Evolutionary conservation across 2,329 filamentous ascomycete species (phyloP), one percentile per base, ranked within the genome.

Genomic region (Diaporthe nobilis): DNA sequence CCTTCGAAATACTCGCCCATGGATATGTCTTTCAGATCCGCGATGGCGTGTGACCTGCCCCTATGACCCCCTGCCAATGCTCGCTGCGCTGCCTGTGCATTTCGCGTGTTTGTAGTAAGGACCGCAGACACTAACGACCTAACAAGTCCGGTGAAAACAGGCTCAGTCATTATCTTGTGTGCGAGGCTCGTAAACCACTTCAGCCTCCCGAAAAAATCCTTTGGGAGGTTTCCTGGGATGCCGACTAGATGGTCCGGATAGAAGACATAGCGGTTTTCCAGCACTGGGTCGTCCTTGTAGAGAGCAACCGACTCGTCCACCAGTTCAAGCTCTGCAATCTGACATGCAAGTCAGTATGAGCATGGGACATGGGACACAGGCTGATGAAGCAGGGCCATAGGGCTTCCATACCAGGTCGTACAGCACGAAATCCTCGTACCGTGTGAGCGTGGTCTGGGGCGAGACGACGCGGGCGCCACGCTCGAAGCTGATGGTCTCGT

Each of bases 221-320:
- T 72, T 2, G 92, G 92, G 9, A 51, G 61, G 53, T 55, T 65
- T 37, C 65, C 37, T 47, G 77, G 78, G 80, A 94, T 84, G 34
- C 88, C 87, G 72, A 95, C 93, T 42, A 97, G 89, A 80, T 92
- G 94, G 82, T 98, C 94, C 2, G 94, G 94, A 81, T 97, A 98
- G 88, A 97, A 98, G 76, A 98, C 87, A 84, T 93, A 98, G 77
- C 95, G 93, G 15, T 73, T 72, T 17, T 42, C 57, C 58, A 77
- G 68, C 6, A 70, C 81, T 87, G 72, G 88, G 87, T 71, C 89
- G 85, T 89, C 87, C 37, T 71, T 74, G 22, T 44, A 20, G 8
- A 77, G 34, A 37, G 72, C 61, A 42, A 73, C 55, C 3, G 47
- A 51, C 34, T 61, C 39, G 5, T 68, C 61, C 13, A 65, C 8